phyloP scores from a whole-genome alignment of 2,329 filamentous ascomycete genomes.

The Pseudocercospora cruenta region DNA sequence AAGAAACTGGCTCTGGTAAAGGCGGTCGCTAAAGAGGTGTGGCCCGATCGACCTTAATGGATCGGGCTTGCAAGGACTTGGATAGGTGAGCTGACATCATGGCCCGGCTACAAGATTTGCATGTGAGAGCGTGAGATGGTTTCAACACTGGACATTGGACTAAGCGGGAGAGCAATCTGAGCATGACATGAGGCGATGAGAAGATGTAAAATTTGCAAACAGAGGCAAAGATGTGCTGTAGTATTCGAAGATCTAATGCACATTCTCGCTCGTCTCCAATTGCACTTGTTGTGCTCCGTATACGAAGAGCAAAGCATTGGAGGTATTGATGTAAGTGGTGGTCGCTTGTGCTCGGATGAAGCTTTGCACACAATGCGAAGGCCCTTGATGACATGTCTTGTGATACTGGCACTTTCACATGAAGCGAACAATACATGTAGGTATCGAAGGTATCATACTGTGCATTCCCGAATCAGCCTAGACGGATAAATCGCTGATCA shows the following conservation, averaged over 20 bases:
- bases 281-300: not conserved
- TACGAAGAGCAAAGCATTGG: too few relatives aligned
- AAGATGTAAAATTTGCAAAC: not conserved
- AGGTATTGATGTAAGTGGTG: too few relatives aligned
- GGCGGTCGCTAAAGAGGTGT: slow-evolving; percentile 42
- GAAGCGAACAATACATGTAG: too few relatives aligned
- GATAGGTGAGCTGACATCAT: slow-evolving; percentile 15
- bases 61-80: slow-evolving; percentile 3
- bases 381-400: too few relatives aligned
- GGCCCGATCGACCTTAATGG: slow-evolving; percentile 38
- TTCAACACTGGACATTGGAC: slow-evolving; percentile 9
- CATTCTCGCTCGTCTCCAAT: not conserved
- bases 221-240: not conserved
- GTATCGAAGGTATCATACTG: not conserved
- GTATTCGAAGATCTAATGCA: not conserved
- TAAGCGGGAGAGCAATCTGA: not conserved
- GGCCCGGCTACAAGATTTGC: not conserved
- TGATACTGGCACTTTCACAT: too few relatives aligned
- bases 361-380: too few relatives aligned
- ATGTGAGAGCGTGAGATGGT: slow-evolving; percentile 5
- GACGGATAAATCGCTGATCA: not conserved
- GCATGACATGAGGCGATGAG: not conserved
- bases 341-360: too few relatives aligned
- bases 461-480: not conserved
- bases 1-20: slow-evolving; percentile 42